phyloP scores from a whole-genome alignment of 306 rosid genomes.

The Ochetophila trinervis region DNA sequence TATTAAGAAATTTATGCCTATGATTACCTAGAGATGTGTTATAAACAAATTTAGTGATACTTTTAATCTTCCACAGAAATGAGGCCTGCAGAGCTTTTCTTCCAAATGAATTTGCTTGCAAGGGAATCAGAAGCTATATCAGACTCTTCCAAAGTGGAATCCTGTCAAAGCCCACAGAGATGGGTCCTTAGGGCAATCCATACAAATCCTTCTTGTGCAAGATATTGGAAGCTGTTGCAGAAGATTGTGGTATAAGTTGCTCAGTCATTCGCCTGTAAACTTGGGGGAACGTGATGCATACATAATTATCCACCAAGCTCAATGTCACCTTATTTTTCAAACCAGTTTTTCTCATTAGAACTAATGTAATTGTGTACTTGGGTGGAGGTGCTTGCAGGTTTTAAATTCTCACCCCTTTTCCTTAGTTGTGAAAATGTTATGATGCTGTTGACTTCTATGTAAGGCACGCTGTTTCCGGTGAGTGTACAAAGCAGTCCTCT shows the following conservation, averaged over 20 bases:
- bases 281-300: too few relatives aligned
- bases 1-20: not conserved
- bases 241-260: constrained; percentile 39
- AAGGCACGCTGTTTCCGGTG: too few relatives aligned
- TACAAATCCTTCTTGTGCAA: constrained; percentile 66
- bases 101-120: constrained; percentile 88
- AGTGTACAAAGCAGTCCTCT: too few relatives aligned
- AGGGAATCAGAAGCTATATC: constrained; percentile 37
- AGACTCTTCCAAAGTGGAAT: constrained; percentile 36
- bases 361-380: too few relatives aligned
- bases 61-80: constrained; percentile 37
- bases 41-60: not conserved
- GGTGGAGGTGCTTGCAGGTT: not conserved
- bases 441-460: too few relatives aligned
- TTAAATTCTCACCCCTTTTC: not conserved
- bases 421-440: too few relatives aligned
- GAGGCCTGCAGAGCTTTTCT: constrained; percentile 84
- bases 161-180: constrained; percentile 52
- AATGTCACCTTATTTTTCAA: too few relatives aligned
- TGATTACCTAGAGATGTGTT: not conserved
- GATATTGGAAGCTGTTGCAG: constrained; percentile 76
- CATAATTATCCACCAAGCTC: too few relatives aligned
- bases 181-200: constrained; percentile 90
- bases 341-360: too few relatives aligned
- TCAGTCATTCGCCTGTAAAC: too few relatives aligned